Base-by-base conservation (phyloP, 2,329 filamentous ascomycete genomes). In the Knufia fluminis region DNA sequence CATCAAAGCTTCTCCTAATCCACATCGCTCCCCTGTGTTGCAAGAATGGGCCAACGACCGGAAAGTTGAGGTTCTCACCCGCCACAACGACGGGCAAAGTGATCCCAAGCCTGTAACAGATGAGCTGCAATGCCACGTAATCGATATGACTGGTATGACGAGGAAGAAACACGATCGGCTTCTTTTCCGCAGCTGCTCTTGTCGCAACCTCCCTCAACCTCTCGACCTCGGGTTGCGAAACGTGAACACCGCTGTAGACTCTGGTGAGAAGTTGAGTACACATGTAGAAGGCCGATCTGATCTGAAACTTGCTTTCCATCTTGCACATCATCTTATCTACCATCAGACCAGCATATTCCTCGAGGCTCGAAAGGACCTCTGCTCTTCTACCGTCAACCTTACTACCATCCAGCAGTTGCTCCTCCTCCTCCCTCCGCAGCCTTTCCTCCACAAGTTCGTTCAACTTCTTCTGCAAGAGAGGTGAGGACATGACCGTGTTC, bases 301-400 rank as follows among this genome's bases (percentile, higher is more conserved):
- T 95, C 62, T 97, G 97, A 1, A 79, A 73, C 64, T 90, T 94
- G 73, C 85, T 94, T 68, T 98, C 92, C 76, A 97, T 91, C 69
- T 98, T 98, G 77, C 91, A 97, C 54, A 98, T 96, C 92, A 98
- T 97, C 55, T 84, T 80, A 62, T 95, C 88, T 20, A 89, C 87
- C 77, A 92, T 83, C 57, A 84, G 82, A 55, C 92, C 87, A 3
- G 87, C 85, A 3, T 96, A 83, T 62, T 95, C 82, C 48, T 81
- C 76, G 40, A 98, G 71, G 51, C 83, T 83, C 32, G 74, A 73
- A 61, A 89, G 82, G 49, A 97, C 79, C 59, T 85, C 80, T 49
- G 69, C 71, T 47, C 74, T 78, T 49, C 78, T 71, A 54, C 52
- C 33, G 46, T 20, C 7, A 47, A 48, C 33, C 53, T 48, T 57